Percentiles rank a stretch among this genome's conserved stretches.
These are phyloP conservation scores for Teunomyces aglyptinius DNA, from an alignment of 805 yeast genomes.

Conservation along the genomic window DNA sequence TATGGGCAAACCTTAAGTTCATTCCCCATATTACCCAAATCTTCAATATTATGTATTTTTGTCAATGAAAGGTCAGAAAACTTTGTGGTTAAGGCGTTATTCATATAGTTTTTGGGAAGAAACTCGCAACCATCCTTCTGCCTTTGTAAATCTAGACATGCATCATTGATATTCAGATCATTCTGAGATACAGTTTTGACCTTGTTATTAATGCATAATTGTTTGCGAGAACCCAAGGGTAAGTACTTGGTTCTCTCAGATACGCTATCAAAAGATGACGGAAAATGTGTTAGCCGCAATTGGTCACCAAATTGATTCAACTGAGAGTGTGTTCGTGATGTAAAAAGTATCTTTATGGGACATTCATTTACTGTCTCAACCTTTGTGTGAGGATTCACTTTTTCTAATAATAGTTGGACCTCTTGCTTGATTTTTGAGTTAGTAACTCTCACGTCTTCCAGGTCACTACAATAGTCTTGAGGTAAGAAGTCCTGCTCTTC, in stretches of 20 bases:
- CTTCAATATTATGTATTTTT: constrained; percentile 75
- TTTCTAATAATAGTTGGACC: constrained; percentile 46
- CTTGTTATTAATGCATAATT: constrained; percentile 71
- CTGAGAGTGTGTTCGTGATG: constrained; percentile 92
- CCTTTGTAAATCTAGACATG: constrained; percentile 70
- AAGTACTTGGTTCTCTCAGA: constrained; percentile 61
- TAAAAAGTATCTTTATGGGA: constrained; percentile 53
- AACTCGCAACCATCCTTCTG: constrained; percentile 23
- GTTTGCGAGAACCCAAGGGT: constrained; percentile 82
- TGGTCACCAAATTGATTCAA: constrained; percentile 77
- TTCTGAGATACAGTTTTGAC: constrained; percentile 48
- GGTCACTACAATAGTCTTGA: constrained; percentile 35
- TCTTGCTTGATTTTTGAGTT: constrained; percentile 43
- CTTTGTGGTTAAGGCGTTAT: constrained; percentile 18
- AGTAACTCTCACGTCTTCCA: constrained; percentile 17
- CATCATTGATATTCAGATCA: constrained; percentile 66
- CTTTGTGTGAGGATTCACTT: constrained; percentile 32
- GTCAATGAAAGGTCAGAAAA: constrained; percentile 58
- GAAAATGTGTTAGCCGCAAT: constrained; percentile 57
- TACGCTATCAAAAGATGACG: constrained; percentile 51
- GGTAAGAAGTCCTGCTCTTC: constrained; percentile 24
- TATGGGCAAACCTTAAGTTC: constrained; percentile 71
- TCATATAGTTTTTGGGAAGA: constrained; percentile 35
- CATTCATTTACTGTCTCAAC: constrained; percentile 23
- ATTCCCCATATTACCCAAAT: constrained; percentile 60